Evolutionary conservation across 345 rosid species (phyloP), one percentile per base, ranked within the genome.

Genomic region (Erucastrum elatum): DNA sequence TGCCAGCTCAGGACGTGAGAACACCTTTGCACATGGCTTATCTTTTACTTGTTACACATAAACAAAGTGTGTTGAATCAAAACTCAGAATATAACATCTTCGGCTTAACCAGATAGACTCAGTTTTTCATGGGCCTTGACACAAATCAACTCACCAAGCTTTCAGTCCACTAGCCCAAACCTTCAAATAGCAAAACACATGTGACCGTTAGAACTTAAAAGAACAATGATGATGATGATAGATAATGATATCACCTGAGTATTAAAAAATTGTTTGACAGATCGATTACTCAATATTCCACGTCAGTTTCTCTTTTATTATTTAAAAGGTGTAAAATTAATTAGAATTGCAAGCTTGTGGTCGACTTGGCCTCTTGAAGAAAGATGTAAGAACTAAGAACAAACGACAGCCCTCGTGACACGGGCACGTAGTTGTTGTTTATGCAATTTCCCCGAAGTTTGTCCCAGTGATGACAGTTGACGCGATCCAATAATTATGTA

Each of bases 351-450:
- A 55, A 71, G 76, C 81, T 64, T 68, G 65, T 53, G 78, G 37
- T 17, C 37, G 80, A 41, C 29, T 10, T 76, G 75, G 69, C 8
- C 80, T 75, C 66, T 53, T 37, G 27, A 70, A 37, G 17, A 31
- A 70, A 37, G 17, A 33, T 1, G 64, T 15, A 11, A 5, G 49
- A 77, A 31, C 25, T 56, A 70, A 2, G 44, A 37, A 37, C 44
- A 11, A 51, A 64, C 67, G 81, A 64, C 72, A 77, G 5, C 51
- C 66, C 66, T 61, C 74, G 70, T 73, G 77, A 79, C 70, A 49
- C 56, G 41, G n/a, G 73, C 82, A 66, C 68, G 82, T 78, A 72
- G 77, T 31, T 44, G 61, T 60, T 56, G 77, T 2, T 3, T 3
- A 2, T 21, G 21, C 30, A 29, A 3, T 51, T 79, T 74, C 82